Evolutionary conservation across 805 yeast species (phyloP), one percentile per base, ranked within the genome.

Genomic region (Scheffersomyces lignosus): DNA sequence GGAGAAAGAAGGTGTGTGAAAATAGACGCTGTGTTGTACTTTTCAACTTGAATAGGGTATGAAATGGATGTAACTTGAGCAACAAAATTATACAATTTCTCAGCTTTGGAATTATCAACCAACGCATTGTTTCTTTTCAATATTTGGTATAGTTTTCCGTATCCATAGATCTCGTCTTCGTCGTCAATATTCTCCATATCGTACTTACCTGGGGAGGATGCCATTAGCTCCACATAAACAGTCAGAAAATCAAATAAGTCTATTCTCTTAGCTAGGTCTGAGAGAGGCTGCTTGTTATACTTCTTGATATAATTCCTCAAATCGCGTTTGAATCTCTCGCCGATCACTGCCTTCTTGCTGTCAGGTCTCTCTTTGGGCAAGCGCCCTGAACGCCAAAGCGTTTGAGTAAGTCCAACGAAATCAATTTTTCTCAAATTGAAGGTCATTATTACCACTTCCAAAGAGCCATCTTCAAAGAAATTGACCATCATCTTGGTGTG

Each of bases 401-500:
- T 79, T 49, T 83, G 88, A 5, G 84, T 81, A 38, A 83, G 77
- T 1, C 71, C 69, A 4, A 62, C 60, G 34, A 78, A 71, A 54
- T 83, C 90, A 0, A 71, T 51, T 24, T 56, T 54, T 1, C 81
- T 78, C 36, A 81, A 52, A 54, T 83, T 83, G 53, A 76, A 71
- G 1, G 87, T 77, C 54, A 81, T 76, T 16, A 83, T 60, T 15
- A 76, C 77, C 0, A 83, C 54, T 49, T 76, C 80, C 22, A 71
- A 55, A 0, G 71, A 56, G 13, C 60, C 62, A 43, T 75, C 76
- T 2, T 52, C 52, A 48, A 66, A 79, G 39, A 73, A 61, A 48
- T 82, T 82, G 10, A 83, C 60, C 69, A 83, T 78, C 73, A 83
- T 60, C 51, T 83, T 83, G 1, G 87, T 71, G 53, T 83, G 91